Evolutionary conservation across 768 basidiomycete species (phyloP).

Genomic region (Psilocybe tampanensis): DNA sequence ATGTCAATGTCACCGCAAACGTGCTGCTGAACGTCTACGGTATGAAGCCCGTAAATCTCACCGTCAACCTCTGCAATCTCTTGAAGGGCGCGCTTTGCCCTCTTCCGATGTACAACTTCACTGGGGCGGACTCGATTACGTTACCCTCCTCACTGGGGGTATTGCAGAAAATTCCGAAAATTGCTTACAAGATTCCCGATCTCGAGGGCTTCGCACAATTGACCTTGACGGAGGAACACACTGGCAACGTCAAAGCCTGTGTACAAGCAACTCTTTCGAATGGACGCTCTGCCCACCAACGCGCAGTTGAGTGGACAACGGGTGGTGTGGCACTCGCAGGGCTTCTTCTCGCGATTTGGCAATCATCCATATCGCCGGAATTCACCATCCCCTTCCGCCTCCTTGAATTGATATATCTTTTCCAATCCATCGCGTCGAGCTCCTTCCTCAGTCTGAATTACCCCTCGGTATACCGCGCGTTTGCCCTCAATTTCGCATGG

Average conservation of each 20-base stretch:
- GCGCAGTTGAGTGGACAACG: constrained; percentile 77
- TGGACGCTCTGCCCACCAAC: constrained; percentile 80
- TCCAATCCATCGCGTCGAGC: constrained; percentile 82
- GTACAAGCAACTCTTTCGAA: constrained; percentile 92
- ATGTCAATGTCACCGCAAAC: constrained; percentile 82
- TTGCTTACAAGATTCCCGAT: constrained; percentile 89
- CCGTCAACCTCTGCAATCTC: constrained; percentile 83
- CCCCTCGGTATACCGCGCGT: constrained; percentile 80
- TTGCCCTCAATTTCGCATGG: constrained; percentile 89
- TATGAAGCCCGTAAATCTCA: constrained; percentile 76
- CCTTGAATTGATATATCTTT: constrained; percentile 80
- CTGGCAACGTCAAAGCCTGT: constrained; percentile 81
- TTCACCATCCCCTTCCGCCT: constrained; percentile 74
- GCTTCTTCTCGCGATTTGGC: constrained; percentile 62
- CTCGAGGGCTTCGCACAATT: constrained; percentile 89
- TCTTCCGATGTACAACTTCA: constrained; percentile 82
- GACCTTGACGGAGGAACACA: constrained; percentile 65
- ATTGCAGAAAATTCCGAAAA: constrained; percentile 61
- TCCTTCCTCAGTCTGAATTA: constrained; percentile 87
- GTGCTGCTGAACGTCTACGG: constrained; percentile 89
- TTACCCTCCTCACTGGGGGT: constrained; percentile 65
- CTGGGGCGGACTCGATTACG: constrained; percentile 72
- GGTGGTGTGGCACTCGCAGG: constrained; percentile 67
- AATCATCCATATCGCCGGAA: constrained; percentile 52
- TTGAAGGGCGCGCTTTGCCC: constrained; percentile 83